phyloP scores from a whole-genome alignment of 2,329 filamentous ascomycete genomes.

The Fusarium veterinarium region DNA sequence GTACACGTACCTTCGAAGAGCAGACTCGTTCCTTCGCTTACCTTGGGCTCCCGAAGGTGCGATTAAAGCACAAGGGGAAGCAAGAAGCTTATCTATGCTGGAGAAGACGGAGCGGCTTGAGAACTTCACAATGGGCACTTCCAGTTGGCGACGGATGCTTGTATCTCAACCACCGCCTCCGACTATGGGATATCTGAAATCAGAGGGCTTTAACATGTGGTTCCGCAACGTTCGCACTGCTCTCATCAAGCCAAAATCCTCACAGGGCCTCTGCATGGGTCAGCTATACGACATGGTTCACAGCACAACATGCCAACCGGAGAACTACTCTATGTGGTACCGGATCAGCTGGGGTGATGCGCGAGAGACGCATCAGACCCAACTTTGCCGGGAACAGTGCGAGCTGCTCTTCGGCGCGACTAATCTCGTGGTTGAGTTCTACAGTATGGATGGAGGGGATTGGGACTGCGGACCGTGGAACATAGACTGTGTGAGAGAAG shows the following conservation, averaged over 20 bases:
- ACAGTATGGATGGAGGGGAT: background rate
- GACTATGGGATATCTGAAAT: conserved; percentile 29
- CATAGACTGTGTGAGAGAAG: conserved; percentile 10
- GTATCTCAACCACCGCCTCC: conserved; percentile 41
- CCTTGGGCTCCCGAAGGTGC: conserved; percentile 30
- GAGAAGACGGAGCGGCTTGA: conserved; percentile 18
- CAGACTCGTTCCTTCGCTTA: conserved; percentile 32
- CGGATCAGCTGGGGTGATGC: conserved; percentile 16
- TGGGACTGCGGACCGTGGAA: conserved; percentile 21
- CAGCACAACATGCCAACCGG: conserved; percentile 9
- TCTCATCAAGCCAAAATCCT: background rate
- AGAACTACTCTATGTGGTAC: conserved; percentile 17
- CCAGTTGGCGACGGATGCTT: conserved; percentile 42
- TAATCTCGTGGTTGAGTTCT: conserved; percentile 26
- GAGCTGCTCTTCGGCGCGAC: conserved; percentile 7
- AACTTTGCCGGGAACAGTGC: conserved; percentile 1
- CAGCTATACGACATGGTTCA: conserved; percentile 34
- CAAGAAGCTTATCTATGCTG: conserved; percentile 4
- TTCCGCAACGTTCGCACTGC: conserved; percentile 15
- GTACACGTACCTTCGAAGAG: conserved; percentile 20
- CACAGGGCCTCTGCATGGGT: conserved; percentile 28
- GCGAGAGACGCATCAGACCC: background rate
- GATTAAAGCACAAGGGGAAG: background rate
- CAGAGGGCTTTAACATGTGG: conserved; percentile 18
- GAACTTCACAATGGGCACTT: conserved; percentile 24